These are phyloP conservation scores for Taiozyma onychis DNA, from an alignment of 1,139 yeast species.

Conservation along the genomic window DNA sequence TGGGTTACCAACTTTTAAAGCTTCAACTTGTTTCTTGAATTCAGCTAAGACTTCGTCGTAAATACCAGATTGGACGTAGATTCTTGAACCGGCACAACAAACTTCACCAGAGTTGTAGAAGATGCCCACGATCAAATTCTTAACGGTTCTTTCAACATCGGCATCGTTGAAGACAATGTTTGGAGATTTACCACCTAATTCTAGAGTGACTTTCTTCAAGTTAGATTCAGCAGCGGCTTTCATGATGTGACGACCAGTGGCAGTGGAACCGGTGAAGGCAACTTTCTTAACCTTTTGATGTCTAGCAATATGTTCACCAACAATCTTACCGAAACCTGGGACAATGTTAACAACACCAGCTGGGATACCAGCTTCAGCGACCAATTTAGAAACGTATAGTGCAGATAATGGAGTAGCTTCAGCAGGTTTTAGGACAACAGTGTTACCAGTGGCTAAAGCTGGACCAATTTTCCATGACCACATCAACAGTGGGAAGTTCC, in stretches of 20 bases:
- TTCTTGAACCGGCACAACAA: constrained; percentile 66
- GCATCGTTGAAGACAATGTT: constrained; percentile 57
- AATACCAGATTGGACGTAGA: constrained; percentile 56
- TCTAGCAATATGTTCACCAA: constrained; percentile 53
- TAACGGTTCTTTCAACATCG: constrained; percentile 44
- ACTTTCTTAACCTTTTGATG: constrained; percentile 65
- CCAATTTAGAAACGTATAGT: constrained; percentile 53
- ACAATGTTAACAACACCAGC: constrained; percentile 73
- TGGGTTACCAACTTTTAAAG: constrained; percentile 67
- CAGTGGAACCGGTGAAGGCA: constrained; percentile 86
- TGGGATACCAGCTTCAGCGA: constrained; percentile 73
- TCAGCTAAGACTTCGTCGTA: constrained; percentile 49
- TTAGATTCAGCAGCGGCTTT: constrained; percentile 60
- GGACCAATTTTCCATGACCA: constrained; percentile 81
- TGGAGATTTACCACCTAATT: constrained; percentile 66
- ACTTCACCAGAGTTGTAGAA: constrained; percentile 67
- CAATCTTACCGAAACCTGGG: constrained; percentile 61
- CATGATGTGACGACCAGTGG: constrained; percentile 73
- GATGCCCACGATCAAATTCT: constrained; percentile 41
- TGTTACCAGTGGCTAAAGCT: constrained; percentile 77
- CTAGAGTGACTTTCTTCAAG: constrained; percentile 73
- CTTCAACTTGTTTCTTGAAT: constrained; percentile 61
- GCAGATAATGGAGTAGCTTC: constrained; percentile 83
- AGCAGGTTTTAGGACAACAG: constrained; percentile 75
- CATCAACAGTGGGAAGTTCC: constrained; percentile 84